Base-by-base conservation (phyloP, 2,329 filamentous ascomycete species). In the Fusarium pseudonygamai region DNA sequence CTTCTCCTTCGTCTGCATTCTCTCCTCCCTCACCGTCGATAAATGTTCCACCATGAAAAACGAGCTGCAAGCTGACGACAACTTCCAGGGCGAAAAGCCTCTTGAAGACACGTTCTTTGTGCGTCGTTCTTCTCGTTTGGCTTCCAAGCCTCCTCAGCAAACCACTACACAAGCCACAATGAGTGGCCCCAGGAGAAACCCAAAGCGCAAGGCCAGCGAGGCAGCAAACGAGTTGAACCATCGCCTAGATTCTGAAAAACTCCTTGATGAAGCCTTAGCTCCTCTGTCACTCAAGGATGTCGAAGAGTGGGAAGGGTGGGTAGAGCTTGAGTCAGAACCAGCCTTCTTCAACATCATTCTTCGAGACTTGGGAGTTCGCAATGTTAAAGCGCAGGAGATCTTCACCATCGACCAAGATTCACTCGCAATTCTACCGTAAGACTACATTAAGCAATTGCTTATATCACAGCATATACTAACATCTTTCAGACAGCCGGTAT, bases 251-350 rank as follows among this genome's bases (percentile, higher is more conserved):
- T 77, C 79, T 2, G 83, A 84, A 9, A 79, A 85, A n/a, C 79
- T 87, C 6, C 81, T 88, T 34, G 80, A 84, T 14, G 82, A 85
- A 46, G 80, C 86, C 3, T 80, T 90, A 63, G 82, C 82, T 42
- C 85, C 86, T 16, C 84, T 89, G 64, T 83, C 82, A 7, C 77
- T 81, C 11, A 81, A 87, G 36, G 90, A 93, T 75, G 85, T 87
- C 30, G 81, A 86, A 32, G 85, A 87, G 36, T 95, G 92, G 90
- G 86, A 89, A 56, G 92, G 92, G 30, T 96, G 93, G 90, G 88
- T 92, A 65, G 95, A 98, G 78, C 87, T 98, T 56, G 95, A 97
- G 82, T 97, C 94, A 12, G 95, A 98, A 71, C 95, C 95, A 13
- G 94, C 90, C 34, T 91, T 95, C 76, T 98, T 98, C 85, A 96